phyloP scores from a whole-genome alignment of 257 asterid species.

The Ocimum tenuiflorum region DNA sequence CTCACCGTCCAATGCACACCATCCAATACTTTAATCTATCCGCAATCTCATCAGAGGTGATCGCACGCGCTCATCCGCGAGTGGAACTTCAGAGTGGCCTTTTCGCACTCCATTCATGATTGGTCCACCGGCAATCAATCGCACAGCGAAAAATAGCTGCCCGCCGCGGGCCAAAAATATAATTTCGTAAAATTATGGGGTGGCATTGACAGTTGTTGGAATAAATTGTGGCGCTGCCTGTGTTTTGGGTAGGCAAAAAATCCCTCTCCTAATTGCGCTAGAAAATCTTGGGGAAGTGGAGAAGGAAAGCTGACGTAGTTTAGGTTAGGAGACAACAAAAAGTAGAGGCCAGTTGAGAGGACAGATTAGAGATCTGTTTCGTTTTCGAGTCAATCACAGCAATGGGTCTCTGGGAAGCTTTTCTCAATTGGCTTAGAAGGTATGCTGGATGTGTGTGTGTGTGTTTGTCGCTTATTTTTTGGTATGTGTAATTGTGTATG shows the following conservation, averaged over 20 bases:
- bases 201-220: background rate
- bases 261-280: constrained; percentile 11
- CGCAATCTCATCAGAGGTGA: too few species aligned
- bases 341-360: constrained; percentile 35
- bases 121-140: constrained; percentile 38
- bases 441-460: constrained; percentile 1
- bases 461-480: too few species aligned
- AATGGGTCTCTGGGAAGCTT: constrained; percentile 98
- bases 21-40: too few species aligned
- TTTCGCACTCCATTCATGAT: constrained; percentile 20
- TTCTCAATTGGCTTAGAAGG: constrained; percentile 99
- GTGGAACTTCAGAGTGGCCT: background rate
- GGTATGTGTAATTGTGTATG: background rate
- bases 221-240: constrained; percentile 22
- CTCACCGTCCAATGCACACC: too few species aligned
- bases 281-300: constrained; percentile 6
- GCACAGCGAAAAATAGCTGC: constrained; percentile 27
- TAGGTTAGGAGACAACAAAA: constrained; percentile 11
- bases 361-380: constrained; percentile 42
- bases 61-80: too few species aligned
- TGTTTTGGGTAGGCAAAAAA: constrained; percentile 14
- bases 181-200: constrained; percentile 23
- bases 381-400: constrained; percentile 30
- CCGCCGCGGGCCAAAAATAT: constrained; percentile 19
- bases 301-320: background rate